These are phyloP conservation scores for Kodamaea derodonti DNA, from an alignment of 1,139 yeast species.

Conservation along the genomic window DNA sequence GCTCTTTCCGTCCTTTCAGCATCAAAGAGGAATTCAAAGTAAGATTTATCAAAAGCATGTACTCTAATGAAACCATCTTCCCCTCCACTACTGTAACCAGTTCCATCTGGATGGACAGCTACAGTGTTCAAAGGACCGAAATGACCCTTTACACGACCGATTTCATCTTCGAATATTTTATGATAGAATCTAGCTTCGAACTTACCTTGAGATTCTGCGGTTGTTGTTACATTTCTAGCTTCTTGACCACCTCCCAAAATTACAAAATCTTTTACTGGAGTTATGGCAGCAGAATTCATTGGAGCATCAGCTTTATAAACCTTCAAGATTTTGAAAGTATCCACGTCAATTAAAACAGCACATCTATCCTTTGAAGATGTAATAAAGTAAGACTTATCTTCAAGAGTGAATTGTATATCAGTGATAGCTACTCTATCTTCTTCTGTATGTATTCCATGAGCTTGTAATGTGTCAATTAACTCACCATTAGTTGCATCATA, in stretches of 20 bases:
- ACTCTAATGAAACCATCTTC: constrained; percentile 97
- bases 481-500: constrained; percentile 77
- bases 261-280: constrained; percentile 87
- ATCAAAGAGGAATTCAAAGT: constrained; percentile 89
- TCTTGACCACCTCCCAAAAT: constrained; percentile 99
- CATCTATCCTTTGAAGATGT: constrained; percentile 92
- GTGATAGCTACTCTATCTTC: constrained; percentile 55
- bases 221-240: constrained; percentile 96
- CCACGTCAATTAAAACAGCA: constrained; percentile 78
- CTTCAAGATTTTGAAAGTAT: constrained; percentile 67
- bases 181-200: constrained; percentile 96
- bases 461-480: constrained; percentile 51
- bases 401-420: constrained; percentile 81
- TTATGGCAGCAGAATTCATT: constrained; percentile 90
- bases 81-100: constrained; percentile 92
- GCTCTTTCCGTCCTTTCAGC: constrained; percentile 69
- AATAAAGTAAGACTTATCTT: constrained; percentile 83
- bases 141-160: constrained; percentile 97
- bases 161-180: constrained; percentile 90
- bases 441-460: constrained; percentile 64
- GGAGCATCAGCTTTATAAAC: constrained; percentile 88
- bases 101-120: constrained; percentile 93
- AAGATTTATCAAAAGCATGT: constrained; percentile 88
- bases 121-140: constrained; percentile 96
- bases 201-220: constrained; percentile 90